Conservation (phyloP, 1,284 basidiomycete genomes). For the Tilletiaria anomala region DNA sequence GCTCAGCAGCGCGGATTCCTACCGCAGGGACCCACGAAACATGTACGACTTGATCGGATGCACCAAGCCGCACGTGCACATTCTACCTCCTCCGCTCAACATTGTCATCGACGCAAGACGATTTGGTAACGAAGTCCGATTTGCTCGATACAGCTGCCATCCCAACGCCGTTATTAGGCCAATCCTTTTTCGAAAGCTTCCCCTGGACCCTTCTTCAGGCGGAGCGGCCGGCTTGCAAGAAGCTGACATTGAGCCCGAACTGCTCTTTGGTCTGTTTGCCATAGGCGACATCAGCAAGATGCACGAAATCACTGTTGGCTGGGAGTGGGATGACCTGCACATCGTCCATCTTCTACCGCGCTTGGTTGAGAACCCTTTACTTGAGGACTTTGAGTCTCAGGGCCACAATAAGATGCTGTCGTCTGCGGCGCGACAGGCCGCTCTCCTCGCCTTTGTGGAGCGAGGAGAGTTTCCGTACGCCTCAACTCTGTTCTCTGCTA, state of each 20-base stretch:
- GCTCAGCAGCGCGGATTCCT: slow-evolving; percentile 35
- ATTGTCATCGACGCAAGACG: slow-evolving; percentile 66
- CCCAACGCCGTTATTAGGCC: slow-evolving; percentile 78
- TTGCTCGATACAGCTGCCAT: slow-evolving; percentile 67
- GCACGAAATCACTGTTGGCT: slow-evolving; percentile 78
- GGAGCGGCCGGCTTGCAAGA: too few species aligned
- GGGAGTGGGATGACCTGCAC: slow-evolving; percentile 93
- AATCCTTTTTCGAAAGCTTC: slow-evolving; percentile 46
- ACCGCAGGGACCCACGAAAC: slow-evolving; percentile 44
- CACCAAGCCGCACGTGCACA: slow-evolving; percentile 57
- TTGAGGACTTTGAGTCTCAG: too few species aligned
- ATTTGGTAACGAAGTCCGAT: slow-evolving; percentile 62
- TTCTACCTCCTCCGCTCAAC: slow-evolving; percentile 63
- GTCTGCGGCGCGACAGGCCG: slow-evolving; percentile 16
- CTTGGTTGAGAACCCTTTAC: slow-evolving; percentile 46
- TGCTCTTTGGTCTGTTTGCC: slow-evolving; percentile 73
- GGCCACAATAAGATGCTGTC: slow-evolving; percentile 4
- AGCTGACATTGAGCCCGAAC: slow-evolving; percentile 42
- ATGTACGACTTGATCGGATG: slow-evolving; percentile 46
- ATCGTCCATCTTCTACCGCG: slow-evolving; percentile 67
- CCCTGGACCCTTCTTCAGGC: too few species aligned
- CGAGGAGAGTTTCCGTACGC: slow-evolving; percentile 35
- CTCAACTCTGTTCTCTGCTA: slow-evolving; percentile 22
- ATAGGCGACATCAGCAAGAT: slow-evolving; percentile 57
- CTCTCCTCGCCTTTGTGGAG: slow-evolving; percentile 8